Conservation (phyloP, 163 green algal species). For the Botryococcus braunii region DNA sequence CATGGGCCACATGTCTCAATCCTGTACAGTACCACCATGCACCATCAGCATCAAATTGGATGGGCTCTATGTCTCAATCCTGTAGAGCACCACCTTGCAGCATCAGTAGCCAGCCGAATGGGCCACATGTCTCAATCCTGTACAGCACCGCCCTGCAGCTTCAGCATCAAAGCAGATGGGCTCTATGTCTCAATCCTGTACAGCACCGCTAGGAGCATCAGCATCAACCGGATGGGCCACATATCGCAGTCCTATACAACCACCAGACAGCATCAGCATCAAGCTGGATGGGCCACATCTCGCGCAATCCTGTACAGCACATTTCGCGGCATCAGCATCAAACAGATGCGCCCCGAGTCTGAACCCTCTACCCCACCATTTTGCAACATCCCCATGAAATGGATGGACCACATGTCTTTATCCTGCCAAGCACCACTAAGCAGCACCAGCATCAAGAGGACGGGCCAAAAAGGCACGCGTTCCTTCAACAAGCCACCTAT, state of each 20-base stretch:
- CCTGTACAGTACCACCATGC: conserved; percentile 16
- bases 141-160: not conserved
- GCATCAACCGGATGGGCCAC: not conserved
- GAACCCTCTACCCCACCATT: no score
- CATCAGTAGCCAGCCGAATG: not conserved
- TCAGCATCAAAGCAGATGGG: not conserved
- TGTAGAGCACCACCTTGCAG: not conserved
- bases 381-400: no score
- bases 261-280: not conserved
- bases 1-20: conserved; percentile 67
- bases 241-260: not conserved
- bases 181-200: not conserved
- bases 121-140: not conserved
- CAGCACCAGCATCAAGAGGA: no score
- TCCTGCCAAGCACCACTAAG: no score
- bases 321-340: no score
- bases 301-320: not conserved
- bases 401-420: no score
- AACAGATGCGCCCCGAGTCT: no score
- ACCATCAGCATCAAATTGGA: not conserved
- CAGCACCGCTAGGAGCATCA: not conserved
- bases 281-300: not conserved
- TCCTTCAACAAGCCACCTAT: no score
- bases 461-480: no score
- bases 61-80: conserved; percentile 55